Evolutionary conservation across 345 rosid species (phyloP).

Genomic region (Melaleuca quinquenervia): DNA sequence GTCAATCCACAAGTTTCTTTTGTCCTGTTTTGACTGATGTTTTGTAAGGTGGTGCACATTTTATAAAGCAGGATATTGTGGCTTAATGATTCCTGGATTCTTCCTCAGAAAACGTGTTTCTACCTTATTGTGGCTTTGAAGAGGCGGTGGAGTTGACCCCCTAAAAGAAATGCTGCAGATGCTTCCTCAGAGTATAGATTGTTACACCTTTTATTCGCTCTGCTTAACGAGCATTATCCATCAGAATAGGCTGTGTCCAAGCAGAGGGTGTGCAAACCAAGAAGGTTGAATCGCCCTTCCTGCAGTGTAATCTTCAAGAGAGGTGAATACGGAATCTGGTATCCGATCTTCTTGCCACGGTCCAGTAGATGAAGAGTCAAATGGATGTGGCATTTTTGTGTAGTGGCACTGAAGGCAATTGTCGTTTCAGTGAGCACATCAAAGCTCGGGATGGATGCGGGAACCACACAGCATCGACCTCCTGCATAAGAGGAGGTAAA

Average conservation of each 20-base stretch:
- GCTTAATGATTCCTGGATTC: not conserved
- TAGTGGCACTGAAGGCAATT: not conserved
- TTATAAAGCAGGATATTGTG: not conserved
- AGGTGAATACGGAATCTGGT: slow-evolving; percentile 7
- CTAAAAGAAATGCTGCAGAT: not conserved
- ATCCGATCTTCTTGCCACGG: slow-evolving; percentile 4
- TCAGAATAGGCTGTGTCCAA: slow-evolving; percentile 3
- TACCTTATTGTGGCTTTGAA: not conserved
- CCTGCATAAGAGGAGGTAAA: slow-evolving; percentile 14
- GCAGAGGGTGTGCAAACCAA: not conserved
- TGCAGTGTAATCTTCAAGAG: not conserved
- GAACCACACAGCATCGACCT: slow-evolving; percentile 49
- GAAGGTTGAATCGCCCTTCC: not conserved
- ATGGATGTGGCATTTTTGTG: not conserved
- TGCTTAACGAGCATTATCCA: slow-evolving; percentile 12
- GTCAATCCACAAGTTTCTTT: not conserved
- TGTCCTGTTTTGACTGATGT: not conserved
- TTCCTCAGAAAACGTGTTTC: not conserved
- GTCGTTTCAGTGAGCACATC: not conserved
- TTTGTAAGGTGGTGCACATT: not conserved
- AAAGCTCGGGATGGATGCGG: slow-evolving; percentile 31
- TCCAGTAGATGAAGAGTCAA: slow-evolving; percentile 8
- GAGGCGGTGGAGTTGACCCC: not conserved
- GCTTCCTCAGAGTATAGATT: not conserved
- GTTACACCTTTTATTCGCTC: not conserved